A percentile compares a stretch with the other conserved stretches of the same genome.
These are phyloP conservation scores for Solanum tarapatanum DNA, from an alignment of 257 asterid species.

Conservation along the genomic window DNA sequence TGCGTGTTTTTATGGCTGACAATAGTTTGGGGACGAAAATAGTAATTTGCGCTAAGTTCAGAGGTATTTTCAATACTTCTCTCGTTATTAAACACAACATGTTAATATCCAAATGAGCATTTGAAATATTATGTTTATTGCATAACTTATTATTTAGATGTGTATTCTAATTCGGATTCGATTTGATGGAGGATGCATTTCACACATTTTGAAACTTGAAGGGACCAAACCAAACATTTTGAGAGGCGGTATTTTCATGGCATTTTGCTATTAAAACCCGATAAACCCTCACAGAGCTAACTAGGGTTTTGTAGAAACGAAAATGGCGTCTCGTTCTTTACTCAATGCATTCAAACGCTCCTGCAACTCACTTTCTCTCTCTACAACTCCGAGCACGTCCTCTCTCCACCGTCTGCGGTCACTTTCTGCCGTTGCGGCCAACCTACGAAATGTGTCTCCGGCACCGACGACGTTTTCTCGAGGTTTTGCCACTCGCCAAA, in stretches of 20 bases:
- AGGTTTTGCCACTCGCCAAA: constrained; percentile 52
- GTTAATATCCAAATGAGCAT: not conserved
- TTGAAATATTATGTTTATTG: too few species aligned
- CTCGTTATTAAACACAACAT: not conserved
- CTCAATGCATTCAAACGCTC: constrained; percentile 28
- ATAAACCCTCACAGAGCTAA: not conserved
- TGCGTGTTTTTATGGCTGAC: too few species aligned
- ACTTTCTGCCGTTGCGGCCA: constrained; percentile 20
- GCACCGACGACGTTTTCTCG: constrained; percentile 16
- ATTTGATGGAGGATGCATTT: not conserved
- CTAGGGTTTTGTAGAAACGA: not conserved
- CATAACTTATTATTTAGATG: not conserved
- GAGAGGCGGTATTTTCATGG: not conserved
- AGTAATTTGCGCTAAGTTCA: too few species aligned
- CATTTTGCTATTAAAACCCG: not conserved
- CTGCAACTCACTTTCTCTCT: constrained; percentile 7
- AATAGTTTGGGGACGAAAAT: too few species aligned
- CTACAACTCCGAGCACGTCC: constrained; percentile 9
- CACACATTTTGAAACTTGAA: not conserved
- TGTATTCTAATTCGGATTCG: not conserved
- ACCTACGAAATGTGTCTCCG: constrained; percentile 16
- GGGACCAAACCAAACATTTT: not conserved
- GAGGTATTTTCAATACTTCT: rapidly evolving
- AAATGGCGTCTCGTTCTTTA: constrained; percentile 62
- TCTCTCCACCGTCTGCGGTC: constrained; percentile 53